Evolutionary conservation across 352 stramenopile genomes (phyloP), one percentile per base, ranked within the genome.

Genomic region (Aphanomyces stellatus): DNA sequence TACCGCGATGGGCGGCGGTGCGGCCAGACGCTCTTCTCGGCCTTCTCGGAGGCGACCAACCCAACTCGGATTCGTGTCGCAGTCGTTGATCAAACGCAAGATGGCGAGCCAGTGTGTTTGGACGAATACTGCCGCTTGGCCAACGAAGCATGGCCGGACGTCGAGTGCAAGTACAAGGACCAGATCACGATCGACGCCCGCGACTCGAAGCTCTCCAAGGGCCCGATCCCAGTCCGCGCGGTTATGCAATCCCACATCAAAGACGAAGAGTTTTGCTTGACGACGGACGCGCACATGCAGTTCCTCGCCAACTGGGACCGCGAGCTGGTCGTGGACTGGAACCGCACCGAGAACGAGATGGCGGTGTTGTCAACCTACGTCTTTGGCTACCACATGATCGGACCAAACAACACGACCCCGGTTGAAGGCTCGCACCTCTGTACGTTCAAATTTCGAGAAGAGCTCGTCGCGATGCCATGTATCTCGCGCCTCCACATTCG

Each of bases 211-310:
- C 19, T 4, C 10, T 67, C 60, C 6, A 25, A 33, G 4, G 60
- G 60, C 13, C 60, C 60, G 7, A 67, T 11, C 15, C 11, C 31
- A 27, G 60, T 40, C 6, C 15, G 60, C 11, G 28, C 42, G 22
- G 46, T 43, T 8, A 27, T 46, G 28, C 60, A 67, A 48, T 8
- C 82, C 56, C 71, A 91, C 33, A 30, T 81, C 13, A 56, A 72
- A 4, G 76, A 92, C 27, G 74, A 94, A 69, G 84, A 95, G 69
- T 96, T 92, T 75, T 97, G 88, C 69, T 84, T 97, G 76, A 79
- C 88, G 71, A 91, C 80, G 40, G 88, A 97, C 71, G 79, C 72
- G 40, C 88, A 96, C 74, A 96, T 91, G 75, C 78, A 93, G 51
- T 95, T 96, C 66, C 73, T 79, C 10, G 60, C 85, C 7, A 51